phyloP scores from a whole-genome alignment of 306 rosid species.

The Gastrolobium bilobum region DNA sequence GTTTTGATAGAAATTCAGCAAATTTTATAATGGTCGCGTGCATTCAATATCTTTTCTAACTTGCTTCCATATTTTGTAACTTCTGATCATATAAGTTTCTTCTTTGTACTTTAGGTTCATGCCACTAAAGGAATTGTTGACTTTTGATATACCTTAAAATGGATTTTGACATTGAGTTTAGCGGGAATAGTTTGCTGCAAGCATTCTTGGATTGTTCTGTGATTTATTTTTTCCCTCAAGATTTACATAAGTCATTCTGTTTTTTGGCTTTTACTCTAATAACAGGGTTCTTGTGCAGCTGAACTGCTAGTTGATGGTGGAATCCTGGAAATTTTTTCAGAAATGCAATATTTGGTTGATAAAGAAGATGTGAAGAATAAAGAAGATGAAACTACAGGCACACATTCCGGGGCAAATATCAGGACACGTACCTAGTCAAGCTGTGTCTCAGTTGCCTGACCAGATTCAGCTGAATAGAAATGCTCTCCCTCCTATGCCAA shows the following conservation, averaged over 20 bases:
- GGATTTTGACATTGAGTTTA: background rate
- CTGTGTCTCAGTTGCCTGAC: constrained; percentile 73
- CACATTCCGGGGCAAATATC: background rate
- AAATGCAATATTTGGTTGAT: constrained; percentile 41
- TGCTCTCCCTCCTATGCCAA: constrained; percentile 56
- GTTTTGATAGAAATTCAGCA: too few relatives aligned
- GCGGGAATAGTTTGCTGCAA: background rate
- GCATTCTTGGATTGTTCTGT: background rate
- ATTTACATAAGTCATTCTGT: background rate
- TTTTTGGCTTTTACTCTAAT: constrained; percentile 4
- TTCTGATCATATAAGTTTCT: too few relatives aligned
- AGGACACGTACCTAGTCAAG: constrained; percentile 72
- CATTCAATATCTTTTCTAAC: too few relatives aligned
- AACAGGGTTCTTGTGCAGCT: constrained; percentile 14
- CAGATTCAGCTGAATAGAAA: constrained; percentile 68
- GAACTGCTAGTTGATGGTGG: constrained; percentile 31
- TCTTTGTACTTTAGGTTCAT: too few relatives aligned
- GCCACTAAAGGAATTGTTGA: too few relatives aligned
- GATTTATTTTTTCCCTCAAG: background rate
- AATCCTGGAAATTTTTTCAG: constrained; percentile 35
- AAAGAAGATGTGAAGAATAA: constrained; percentile 1
- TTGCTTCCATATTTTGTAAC: too few relatives aligned
- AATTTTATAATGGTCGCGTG: too few relatives aligned
- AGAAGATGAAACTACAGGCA: constrained; percentile 50
- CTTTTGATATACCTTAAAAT: too few relatives aligned